Evolutionary conservation across 768 basidiomycete species (phyloP).

Genomic region (Mycena crocata): DNA sequence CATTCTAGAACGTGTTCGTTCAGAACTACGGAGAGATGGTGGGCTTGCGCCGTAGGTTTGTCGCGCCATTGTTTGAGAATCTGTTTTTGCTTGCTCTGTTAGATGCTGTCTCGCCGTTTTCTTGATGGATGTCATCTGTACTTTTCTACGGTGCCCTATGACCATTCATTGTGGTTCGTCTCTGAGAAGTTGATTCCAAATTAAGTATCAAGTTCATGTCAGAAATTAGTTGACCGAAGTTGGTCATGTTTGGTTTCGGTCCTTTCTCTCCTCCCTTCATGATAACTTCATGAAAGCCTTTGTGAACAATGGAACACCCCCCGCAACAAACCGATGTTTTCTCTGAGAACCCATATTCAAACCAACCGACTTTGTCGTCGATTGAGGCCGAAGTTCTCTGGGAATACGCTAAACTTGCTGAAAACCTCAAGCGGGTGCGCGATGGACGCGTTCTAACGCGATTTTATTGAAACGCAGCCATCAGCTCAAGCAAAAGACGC

Average conservation of each 20-base stretch:
- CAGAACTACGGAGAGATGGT: conserved; percentile 5
- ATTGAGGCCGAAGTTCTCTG: conserved; percentile 87
- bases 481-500: conserved; percentile 77
- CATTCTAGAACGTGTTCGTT: conserved; percentile 22
- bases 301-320: conserved; percentile 38
- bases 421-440: conserved; percentile 82
- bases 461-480: background rate
- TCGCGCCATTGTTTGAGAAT: no score
- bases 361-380: conserved; percentile 71
- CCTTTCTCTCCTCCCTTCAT: background rate
- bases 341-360: conserved; percentile 77
- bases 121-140: background rate
- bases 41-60: no score
- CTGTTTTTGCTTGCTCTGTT: background rate
- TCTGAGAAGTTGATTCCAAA: no score
- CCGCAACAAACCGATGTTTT: conserved; percentile 55
- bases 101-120: background rate
- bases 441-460: background rate
- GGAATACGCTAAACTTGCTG: conserved; percentile 92
- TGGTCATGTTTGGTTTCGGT: background rate
- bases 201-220: no score
- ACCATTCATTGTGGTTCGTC: no score
- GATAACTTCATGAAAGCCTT: no score
- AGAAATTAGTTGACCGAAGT: background rate
- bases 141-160: no score